Base-by-base conservation (phyloP, 768 basidiomycete species). In the Tulasnella sp. region DNA sequence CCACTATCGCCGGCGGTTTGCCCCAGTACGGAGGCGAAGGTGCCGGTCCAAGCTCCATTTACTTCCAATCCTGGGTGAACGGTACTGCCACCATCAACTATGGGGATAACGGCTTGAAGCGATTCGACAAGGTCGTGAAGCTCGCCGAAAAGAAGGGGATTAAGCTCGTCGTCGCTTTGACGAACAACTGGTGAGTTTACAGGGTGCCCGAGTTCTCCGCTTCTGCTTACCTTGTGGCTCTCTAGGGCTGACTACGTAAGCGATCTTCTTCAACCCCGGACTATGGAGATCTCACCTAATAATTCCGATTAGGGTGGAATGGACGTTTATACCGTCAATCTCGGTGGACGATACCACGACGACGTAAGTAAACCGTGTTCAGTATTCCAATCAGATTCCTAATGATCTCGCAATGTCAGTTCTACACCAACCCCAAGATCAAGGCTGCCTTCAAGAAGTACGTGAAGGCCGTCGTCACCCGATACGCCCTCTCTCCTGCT, bases 361-460 rank as follows among this genome's bases (percentile, higher is more conserved):
- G 78, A 78, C 29, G 77, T 77, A 45, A n/a, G 77, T 76, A n/a
- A 34, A 67, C 45, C 14, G 8, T 40, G 11, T 15, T 12, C 6
- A 38, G 15, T 8, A 9, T 19, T n/a, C 6, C 17, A 12, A 11
- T n/a, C 34, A 37, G 11, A 39, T 19, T 52, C 17, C 17, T 52
- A n/a, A 52, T 19, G 17, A 52, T n/a, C 49, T 52, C 17, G 52
- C 19, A 22, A 39, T 14, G 11, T 19, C 37, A 78, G 40, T 79
- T 79, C 77, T 79, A 76, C 76, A 78, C 77, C 74, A 68, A 72
- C 37, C 71, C 75, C 15, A 74, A 49, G 37, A 78, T 79, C 77
- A 78, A 75, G 38, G 58, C 54, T 31, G 79, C 77, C 25, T 79
- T 68, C 71, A 79, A 79, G 73, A 78, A 73, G 49, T 79, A 79